Evolutionary conservation across 768 basidiomycete genomes (phyloP), one percentile per base, ranked within the genome.

Genomic region (Auriculariales sp.): DNA sequence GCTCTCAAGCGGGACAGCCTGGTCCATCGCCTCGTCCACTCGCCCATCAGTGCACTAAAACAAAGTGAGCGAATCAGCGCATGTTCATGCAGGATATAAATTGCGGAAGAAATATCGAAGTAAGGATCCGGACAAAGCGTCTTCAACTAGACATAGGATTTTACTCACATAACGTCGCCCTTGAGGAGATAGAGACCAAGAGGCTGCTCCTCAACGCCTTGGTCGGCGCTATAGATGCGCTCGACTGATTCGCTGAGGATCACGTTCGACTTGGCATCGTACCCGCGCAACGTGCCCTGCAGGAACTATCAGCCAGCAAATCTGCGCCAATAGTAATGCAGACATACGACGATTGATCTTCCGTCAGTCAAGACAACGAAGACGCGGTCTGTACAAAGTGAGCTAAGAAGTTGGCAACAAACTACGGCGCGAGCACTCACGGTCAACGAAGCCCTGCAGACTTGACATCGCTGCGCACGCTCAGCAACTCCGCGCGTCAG

Each of bases 181-280:
- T 97, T 92, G 61, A 99, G 91, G 59, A 99, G 81, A 66, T 99
- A 98, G 39, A 98, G 71, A 0, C 95, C 95, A 24, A 98, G 71
- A 0, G 90, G 86, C 9, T 92, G 80, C 71, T 97, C 92, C 66
- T 97, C 89, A 25, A 95, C 91, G 33, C 86, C 85, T 58, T 88
- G 87, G 14, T 99, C 95, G 48, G 77, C 66, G 60, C 83, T 87
- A 64, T 87, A 98, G 29, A 97, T 81, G 57, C 94, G 81, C 63
- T 99, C 95, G 61, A 84, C 89, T 51, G 83, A 86, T 61, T 93
- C 88, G 12, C 93, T 83, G 50, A 99, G 78, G 56, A 99, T 91
- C 59, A 98, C 78, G 64, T 98, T 98, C 28, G 90, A 90, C 66
- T 89, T 90, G 65, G 91, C 83, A 72, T 99, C 95, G 59, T 78